These are phyloP conservation scores for Trichophyton benhamiae DNA, from an alignment of 2,329 filamentous ascomycete genomes.

Conservation along the genomic window DNA sequence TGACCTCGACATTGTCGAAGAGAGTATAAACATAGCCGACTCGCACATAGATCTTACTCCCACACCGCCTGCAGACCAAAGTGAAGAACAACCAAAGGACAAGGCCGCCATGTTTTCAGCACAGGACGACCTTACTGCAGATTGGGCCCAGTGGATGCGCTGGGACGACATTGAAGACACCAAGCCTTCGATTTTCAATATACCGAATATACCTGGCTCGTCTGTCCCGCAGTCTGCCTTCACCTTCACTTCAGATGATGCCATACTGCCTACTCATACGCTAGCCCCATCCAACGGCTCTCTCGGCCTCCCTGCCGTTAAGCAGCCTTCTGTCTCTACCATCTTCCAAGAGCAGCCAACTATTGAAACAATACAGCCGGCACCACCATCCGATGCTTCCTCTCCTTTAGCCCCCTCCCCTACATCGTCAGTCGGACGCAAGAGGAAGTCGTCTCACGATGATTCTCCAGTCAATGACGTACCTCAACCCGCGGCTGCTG, in stretches of 20 bases:
- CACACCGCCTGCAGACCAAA: constrained; percentile 4
- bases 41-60: constrained; percentile 5
- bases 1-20: neutral
- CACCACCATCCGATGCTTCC: neutral
- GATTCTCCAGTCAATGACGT: constrained; percentile 30
- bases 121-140: constrained; percentile 23
- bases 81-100: constrained; percentile 4
- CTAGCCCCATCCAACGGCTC: neutral
- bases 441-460: constrained; percentile 8
- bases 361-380: neutral
- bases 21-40: constrained; percentile 1
- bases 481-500: constrained; percentile 36
- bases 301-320: neutral
- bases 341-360: neutral
- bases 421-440: constrained; percentile 6
- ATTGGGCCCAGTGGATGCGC: constrained; percentile 37
- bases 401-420: constrained; percentile 8
- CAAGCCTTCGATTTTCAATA: constrained; percentile 18
- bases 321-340: constrained; percentile 7
- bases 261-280: constrained; percentile 6
- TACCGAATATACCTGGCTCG: neutral
- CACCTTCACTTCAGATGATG: constrained; percentile 8
- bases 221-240: neutral
- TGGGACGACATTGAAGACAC: constrained; percentile 30
- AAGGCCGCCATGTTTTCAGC: neutral